These are phyloP conservation scores for Podaxis sp. DNA, from an alignment of 768 basidiomycete species.

Conservation along the genomic window DNA sequence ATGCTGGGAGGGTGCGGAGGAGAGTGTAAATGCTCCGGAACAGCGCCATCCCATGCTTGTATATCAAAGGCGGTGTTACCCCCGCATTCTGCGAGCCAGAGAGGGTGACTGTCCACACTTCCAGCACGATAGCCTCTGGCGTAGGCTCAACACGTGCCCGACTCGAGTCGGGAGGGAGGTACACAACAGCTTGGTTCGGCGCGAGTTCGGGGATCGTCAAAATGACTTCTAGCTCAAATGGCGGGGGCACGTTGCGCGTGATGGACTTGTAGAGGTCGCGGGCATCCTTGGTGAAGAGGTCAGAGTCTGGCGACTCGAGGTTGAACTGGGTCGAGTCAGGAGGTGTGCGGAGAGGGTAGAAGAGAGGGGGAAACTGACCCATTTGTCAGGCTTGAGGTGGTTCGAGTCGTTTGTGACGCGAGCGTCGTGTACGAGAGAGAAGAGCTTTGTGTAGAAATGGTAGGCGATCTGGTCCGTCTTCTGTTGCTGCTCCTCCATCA, in stretches of 20 bases:
- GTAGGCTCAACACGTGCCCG: slow-evolving; percentile 69
- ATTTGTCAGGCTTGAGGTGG: slow-evolving; percentile 67
- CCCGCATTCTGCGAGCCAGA: slow-evolving; percentile 1
- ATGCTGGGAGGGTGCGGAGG: slow-evolving; percentile 71
- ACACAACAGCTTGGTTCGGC: slow-evolving; percentile 72
- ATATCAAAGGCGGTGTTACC: slow-evolving; percentile 41
- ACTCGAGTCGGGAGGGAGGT: slow-evolving; percentile 55
- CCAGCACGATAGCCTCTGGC: slow-evolving; percentile 49
- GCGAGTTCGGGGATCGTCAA: slow-evolving; percentile 67
- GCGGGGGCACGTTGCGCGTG: neutral
- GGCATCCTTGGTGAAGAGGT: slow-evolving; percentile 16
- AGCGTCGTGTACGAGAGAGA: slow-evolving; percentile 71
- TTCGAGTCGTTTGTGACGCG: slow-evolving; percentile 54
- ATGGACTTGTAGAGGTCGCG: slow-evolving; percentile 17
- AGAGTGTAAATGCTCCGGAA: slow-evolving; percentile 77
- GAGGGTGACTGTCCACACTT: slow-evolving; percentile 14
- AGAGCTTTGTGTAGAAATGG: slow-evolving; percentile 81
- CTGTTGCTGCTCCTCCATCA: slow-evolving; percentile 22
- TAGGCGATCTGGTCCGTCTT: slow-evolving; percentile 88
- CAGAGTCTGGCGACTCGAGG: slow-evolving; percentile 19
- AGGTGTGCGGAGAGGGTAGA: slow-evolving; percentile 34
- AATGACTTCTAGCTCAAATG: slow-evolving; percentile 40
- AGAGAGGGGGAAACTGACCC: slow-evolving; percentile 50
- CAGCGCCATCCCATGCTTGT: slow-evolving; percentile 82
- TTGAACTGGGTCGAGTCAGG: slow-evolving; percentile 44